phyloP scores from a whole-genome alignment of 768 basidiomycete genomes.

The Naganishia randhawae region DNA sequence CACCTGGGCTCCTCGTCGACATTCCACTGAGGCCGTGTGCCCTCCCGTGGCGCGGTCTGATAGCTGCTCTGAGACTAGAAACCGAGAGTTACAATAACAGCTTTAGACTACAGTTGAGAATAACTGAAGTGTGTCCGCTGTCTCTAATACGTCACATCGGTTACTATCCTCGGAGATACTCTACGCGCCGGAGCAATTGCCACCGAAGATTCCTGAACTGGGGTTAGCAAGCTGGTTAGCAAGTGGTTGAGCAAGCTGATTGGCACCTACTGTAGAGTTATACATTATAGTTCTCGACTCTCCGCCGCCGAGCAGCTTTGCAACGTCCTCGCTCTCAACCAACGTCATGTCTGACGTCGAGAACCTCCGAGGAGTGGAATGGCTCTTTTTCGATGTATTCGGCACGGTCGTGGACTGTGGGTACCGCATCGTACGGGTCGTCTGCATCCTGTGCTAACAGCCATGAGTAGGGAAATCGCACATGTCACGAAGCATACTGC shows the following conservation, averaged over 20 bases:
- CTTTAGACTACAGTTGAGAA: too few species aligned
- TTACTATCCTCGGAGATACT: not conserved
- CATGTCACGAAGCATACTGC: slow-evolving; percentile 8
- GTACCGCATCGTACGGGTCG: not conserved
- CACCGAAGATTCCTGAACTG: too few species aligned
- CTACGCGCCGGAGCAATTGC: not conserved
- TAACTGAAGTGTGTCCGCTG: slow-evolving; percentile 2
- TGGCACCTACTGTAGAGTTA: not conserved
- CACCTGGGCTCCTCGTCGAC: too few species aligned
- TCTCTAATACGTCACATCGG: slow-evolving; percentile 8
- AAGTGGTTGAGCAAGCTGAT: too few species aligned
- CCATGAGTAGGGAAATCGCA: slow-evolving; percentile 18
- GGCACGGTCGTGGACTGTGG: slow-evolving; percentile 26
- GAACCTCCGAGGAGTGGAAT: slow-evolving; percentile 15
- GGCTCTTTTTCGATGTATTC: slow-evolving; percentile 28
- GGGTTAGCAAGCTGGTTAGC: too few species aligned
- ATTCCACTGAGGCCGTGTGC: too few species aligned
- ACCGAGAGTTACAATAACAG: too few species aligned
- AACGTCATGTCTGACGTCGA: not conserved
- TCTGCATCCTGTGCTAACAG: not conserved
- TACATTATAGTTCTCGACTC: not conserved
- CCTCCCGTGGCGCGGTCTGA: too few species aligned
- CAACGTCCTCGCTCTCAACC: not conserved
- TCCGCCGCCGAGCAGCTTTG: not conserved
- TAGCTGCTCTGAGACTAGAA: too few species aligned